Base-by-base conservation (phyloP, 345 rosid genomes). In the Ceriops tagal region DNA sequence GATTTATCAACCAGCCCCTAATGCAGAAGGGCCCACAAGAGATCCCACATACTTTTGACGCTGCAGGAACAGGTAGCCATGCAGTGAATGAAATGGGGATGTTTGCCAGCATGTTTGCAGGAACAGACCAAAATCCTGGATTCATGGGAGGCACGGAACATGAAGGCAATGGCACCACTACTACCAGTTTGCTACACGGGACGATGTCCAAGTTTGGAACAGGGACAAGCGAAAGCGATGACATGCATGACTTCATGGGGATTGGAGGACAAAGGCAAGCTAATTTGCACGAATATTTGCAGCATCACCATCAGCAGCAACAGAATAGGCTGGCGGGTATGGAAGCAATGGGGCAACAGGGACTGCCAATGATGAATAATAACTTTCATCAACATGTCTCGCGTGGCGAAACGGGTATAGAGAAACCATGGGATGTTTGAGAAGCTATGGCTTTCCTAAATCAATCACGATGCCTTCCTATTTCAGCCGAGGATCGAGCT, bases 351-450 rank as follows among this genome's bases (percentile, higher is more conserved):
- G 77, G 72, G 72, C 88, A 73, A 6, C 79, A 81, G 32, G 76
- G 80, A 68, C 35, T 70, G 78, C 64, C 75, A 1, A 63, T 78
- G 64, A 71, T 78, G 81, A 87, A 78, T 43, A 43, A 43, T 59
- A 86, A 75, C 49, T 84, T 73, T 32, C 85, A 77, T 28, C 88
- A 83, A 46, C 91, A 72, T 66, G 75, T 78, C 58, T 34, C 37
- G 9, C 37, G 6, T 34, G 37, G 37, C 37, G 37, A 34, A 34
- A 34, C 37, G 37, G 37, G 8, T 7, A 34, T 34, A 7, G 91
- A 85, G 31, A 85, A 86, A 62, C 78, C 80, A 8, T 89, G 93
- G 89, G 93, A 86, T 67, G 80, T 79, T 65, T 89, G 79, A 83
- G 65, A 43, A 51, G 18, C 53, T 28, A 1, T 11, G 59, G 16